phyloP scores from a whole-genome alignment of 495 filamentous ascomycete species.

The Lepraria neglecta region DNA sequence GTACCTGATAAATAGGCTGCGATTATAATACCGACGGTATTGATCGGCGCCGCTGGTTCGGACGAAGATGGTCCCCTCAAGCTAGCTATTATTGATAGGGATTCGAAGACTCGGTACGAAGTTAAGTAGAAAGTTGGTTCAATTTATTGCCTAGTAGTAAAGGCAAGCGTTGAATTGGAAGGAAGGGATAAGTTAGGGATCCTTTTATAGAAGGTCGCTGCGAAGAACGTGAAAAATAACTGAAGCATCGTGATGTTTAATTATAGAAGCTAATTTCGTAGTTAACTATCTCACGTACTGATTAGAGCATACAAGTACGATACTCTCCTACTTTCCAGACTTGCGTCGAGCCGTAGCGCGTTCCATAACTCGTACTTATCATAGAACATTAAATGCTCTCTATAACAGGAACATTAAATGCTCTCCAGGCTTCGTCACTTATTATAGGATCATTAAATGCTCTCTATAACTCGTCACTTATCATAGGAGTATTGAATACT shows the following conservation, averaged over 20 bases:
- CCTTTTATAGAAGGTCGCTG: not conserved
- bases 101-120: not conserved
- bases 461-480: too few species aligned
- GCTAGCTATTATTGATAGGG: not conserved
- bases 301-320: too few species aligned
- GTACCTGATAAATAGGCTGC: not conserved
- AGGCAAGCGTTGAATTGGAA: not conserved
- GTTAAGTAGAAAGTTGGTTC: not conserved
- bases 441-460: too few species aligned
- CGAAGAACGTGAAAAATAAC: not conserved
- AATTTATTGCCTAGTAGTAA: not conserved
- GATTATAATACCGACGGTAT: not conserved
- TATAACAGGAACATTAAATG: too few species aligned
- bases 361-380: too few species aligned
- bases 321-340: too few species aligned
- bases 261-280: too few species aligned
- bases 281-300: too few species aligned
- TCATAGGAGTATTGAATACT: too few species aligned
- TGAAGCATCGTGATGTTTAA: not conserved
- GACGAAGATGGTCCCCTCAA: not conserved
- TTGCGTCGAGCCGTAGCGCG: too few species aligned
- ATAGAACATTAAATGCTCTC: too few species aligned
- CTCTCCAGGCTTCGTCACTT: too few species aligned
- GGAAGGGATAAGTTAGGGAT: not conserved
- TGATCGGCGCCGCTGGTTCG: not conserved